These are phyloP conservation scores for Amanita inopinata DNA, from an alignment of 768 basidiomycete species.

Conservation along the genomic window DNA sequence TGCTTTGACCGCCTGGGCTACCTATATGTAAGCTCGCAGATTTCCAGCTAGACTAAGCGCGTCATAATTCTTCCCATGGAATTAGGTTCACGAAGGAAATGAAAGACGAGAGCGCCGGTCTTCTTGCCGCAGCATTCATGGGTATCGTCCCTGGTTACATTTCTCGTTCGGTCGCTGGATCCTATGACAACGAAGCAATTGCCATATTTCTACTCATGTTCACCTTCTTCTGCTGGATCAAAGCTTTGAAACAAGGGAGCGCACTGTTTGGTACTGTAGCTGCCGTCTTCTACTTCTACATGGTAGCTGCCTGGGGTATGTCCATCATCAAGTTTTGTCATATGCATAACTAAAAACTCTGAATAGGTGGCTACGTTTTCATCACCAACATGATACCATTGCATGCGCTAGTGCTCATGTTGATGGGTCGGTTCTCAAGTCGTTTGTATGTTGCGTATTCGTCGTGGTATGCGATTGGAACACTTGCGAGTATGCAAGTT, in stretches of 20 bases:
- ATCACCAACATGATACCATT: slow-evolving; percentile 99
- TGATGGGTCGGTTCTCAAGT: slow-evolving; percentile 93
- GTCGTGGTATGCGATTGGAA: slow-evolving; percentile 97
- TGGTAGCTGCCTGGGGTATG: slow-evolving; percentile 99
- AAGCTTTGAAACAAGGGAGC: slow-evolving; percentile 88
- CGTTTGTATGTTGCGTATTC: slow-evolving; percentile 93
- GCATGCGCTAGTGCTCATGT: slow-evolving; percentile 85
- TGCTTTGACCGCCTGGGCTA: slow-evolving; percentile 92
- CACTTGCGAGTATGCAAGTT: slow-evolving; percentile 96
- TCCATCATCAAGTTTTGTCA: slow-evolving; percentile 7
- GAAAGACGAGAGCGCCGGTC: slow-evolving; percentile 90
- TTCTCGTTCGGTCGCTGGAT: slow-evolving; percentile 96
- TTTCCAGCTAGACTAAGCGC: neutral
- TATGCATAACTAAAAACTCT: slow-evolving; percentile 6
- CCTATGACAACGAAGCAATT: slow-evolving; percentile 99
- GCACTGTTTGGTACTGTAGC: slow-evolving; percentile 85
- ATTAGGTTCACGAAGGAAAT: slow-evolving; percentile 91
- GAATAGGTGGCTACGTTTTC: slow-evolving; percentile 89
- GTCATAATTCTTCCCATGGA: slow-evolving; percentile 3
- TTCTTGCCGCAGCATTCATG: slow-evolving; percentile 97
- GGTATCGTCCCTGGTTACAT: slow-evolving; percentile 98
- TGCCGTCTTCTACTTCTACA: slow-evolving; percentile 98
- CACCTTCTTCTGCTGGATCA: slow-evolving; percentile 97
- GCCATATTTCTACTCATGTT: slow-evolving; percentile 99
- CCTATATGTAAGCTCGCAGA: slow-evolving; percentile 68